These are phyloP conservation scores for Pichia sp. DNA, from an alignment of 1,139 yeast genomes.

Conservation along the genomic window DNA sequence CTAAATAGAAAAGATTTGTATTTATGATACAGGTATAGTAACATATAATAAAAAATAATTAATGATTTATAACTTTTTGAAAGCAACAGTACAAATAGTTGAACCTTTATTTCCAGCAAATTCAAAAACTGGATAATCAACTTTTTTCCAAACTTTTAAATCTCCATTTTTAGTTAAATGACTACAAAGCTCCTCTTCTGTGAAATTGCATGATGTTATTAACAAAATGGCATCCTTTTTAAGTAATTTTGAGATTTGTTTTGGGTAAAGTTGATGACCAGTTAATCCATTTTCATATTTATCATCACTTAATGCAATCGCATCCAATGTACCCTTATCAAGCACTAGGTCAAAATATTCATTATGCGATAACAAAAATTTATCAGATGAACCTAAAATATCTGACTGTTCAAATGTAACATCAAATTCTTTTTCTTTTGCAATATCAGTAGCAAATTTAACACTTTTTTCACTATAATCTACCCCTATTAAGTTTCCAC, in stretches of 20 bases:
- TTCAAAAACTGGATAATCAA: constrained; percentile 72
- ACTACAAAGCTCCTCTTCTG: constrained; percentile 62
- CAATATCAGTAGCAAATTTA: constrained; percentile 59
- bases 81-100: constrained; percentile 83
- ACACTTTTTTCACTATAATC: constrained; percentile 84
- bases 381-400: constrained; percentile 33
- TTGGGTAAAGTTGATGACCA: constrained; percentile 61
- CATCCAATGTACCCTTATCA: constrained; percentile 95
- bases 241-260: constrained; percentile 53
- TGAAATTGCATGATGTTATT: constrained; percentile 93
- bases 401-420: constrained; percentile 46
- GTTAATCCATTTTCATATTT: constrained; percentile 37
- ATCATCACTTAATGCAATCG: constrained; percentile 78
- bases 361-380: constrained; percentile 23
- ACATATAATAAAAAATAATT: neutral
- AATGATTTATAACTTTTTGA: constrained; percentile 26
- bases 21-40: neutral
- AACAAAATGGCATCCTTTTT: constrained; percentile 52
- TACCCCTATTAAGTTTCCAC: constrained; percentile 55
- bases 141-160: constrained; percentile 49
- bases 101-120: constrained; percentile 88
- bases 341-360: constrained; percentile 63
- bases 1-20: constrained; percentile 13
- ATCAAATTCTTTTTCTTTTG: constrained; percentile 36
- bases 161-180: constrained; percentile 44